Base-by-base conservation (phyloP, 23 red algal genomes). In the Rhodosorus marinus region DNA sequence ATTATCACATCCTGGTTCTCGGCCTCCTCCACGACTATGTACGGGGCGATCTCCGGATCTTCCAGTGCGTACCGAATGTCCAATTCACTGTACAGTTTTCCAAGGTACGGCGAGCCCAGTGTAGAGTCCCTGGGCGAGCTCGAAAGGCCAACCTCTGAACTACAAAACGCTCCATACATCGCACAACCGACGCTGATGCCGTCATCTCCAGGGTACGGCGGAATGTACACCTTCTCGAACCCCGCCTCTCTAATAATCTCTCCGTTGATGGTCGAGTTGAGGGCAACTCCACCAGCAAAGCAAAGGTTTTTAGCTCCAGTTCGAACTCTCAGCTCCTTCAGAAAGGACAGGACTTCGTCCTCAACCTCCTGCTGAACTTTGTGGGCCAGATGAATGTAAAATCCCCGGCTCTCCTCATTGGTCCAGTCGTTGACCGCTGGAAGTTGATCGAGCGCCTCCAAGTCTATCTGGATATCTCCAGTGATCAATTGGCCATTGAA, bases 101-200 rank as follows among this genome's bases (percentile, higher is more conserved):
- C 83, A 26, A 65, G 41, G 45, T 56, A 74, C 14, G 72, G 75
- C 34, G 35, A 47, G 20, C 41, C 9, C 29, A 3, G 26, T n/a
- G 21, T 15, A 17, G 17, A 48, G 20, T 19, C 41, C 8, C 24
- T 20, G 26, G 5, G 23, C 6, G 1, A 20, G 6, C 11, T 0
- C 11, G n/a, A 14, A 33, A 43, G 1, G 27, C 53, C 22, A 23
- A 2, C 4, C 29, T 20, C 21, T 3, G 70, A 25, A 53, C 15
- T 56, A 0, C 51, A 59, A 8, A 51, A 47, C 31, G 51, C 28
- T 0, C 83, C 83, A 40, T 74, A 79, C 50, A 38, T 25, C 7
- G 83, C 73, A 41, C 83, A 92, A 9, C 83, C 83, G 47, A 92
- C 58, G 15, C 74, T 75, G 27, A 92, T 80, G 3, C 83, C 83